Percentiles rank a stretch among this genome's conserved stretches.
Conservation (phyloP, 1,284 basidiomycete genomes). For the Trichosporon inkin region DNA sequence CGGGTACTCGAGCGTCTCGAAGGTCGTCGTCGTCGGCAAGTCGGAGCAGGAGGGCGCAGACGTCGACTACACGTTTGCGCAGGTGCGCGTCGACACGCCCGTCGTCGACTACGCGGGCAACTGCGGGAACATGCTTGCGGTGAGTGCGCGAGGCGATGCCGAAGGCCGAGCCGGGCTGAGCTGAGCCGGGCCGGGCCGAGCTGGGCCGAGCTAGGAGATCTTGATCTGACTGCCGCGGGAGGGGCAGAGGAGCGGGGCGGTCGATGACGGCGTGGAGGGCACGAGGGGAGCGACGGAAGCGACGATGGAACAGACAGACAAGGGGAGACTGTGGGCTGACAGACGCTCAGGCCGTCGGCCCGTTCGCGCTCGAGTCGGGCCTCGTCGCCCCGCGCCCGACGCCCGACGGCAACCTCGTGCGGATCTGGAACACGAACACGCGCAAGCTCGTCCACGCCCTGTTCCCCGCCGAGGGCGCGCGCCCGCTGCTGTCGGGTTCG, state of each 20-base stretch:
- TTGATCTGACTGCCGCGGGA: too few relatives aligned
- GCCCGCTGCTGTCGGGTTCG: constrained; percentile 58
- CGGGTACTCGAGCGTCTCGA: constrained; percentile 71
- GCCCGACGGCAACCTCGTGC: constrained; percentile 17
- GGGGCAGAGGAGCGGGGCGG: too few relatives aligned
- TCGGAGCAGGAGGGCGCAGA: constrained; percentile 27
- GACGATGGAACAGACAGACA: too few relatives aligned
- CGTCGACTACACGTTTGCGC: constrained; percentile 35
- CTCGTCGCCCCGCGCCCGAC: not conserved
- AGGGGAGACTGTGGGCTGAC: too few relatives aligned
- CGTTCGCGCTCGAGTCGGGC: constrained; percentile 33
- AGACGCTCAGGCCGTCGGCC: constrained; percentile 29
- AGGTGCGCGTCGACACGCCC: constrained; percentile 23
- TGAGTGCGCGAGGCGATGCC: not conserved
- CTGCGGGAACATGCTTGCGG: constrained; percentile 37
- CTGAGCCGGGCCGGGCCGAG: too few relatives aligned
- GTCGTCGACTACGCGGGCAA: constrained; percentile 33
- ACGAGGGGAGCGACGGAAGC: not conserved
- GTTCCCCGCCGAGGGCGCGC: constrained; percentile 36
- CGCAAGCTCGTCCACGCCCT: constrained; percentile 18
- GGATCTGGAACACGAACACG: constrained; percentile 24
- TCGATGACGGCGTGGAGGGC: too few relatives aligned
- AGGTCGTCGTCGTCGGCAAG: constrained; percentile 66
- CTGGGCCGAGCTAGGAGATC: too few relatives aligned
- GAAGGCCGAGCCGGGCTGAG: too few relatives aligned